A percentile compares a stretch with the other conserved stretches of the same genome.
Evolutionary conservation across 345 rosid species (phyloP).

Genomic region (Kernera saxatilis): DNA sequence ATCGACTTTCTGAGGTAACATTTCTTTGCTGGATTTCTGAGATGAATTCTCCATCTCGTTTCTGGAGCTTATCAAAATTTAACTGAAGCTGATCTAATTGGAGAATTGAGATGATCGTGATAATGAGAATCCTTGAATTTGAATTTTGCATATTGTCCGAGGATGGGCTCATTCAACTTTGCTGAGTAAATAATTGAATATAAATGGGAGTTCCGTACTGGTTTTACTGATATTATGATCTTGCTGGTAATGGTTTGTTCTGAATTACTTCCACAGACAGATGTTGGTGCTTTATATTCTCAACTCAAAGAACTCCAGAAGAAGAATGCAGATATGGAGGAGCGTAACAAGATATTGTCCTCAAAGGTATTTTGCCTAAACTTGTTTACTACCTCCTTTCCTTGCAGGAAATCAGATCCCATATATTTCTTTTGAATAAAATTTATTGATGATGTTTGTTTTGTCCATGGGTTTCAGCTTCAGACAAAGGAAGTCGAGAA

Average conservation of each 20-base stretch:
- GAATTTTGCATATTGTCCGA: neutral
- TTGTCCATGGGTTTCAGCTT: conserved; percentile 41
- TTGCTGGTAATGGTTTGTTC: conserved; percentile 5
- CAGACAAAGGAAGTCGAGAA: conserved; percentile 58
- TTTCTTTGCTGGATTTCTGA: neutral
- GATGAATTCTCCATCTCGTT: neutral
- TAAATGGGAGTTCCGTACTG: neutral
- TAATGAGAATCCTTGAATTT: neutral
- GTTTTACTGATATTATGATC: neutral
- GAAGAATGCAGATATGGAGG: conserved; percentile 69
- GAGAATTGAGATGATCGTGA: neutral
- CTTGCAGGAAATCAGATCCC: neutral
- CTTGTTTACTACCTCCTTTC: neutral
- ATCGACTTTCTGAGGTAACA: conserved; percentile 71
- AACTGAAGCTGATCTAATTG: neutral
- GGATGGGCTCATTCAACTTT: neutral
- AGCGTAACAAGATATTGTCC: conserved; percentile 47
- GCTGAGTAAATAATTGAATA: neutral
- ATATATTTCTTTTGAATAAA: neutral
- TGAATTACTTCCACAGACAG: conserved; percentile 42
- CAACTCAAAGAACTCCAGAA: conserved; percentile 74
- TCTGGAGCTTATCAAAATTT: neutral
- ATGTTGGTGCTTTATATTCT: conserved; percentile 79
- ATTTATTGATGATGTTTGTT: conserved; percentile 19
- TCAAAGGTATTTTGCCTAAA: conserved; percentile 35